phyloP scores from a whole-genome alignment of 345 rosid species.

The Citrus sinensis region DVS_A1.0 CM039169.1:27702001-27702500 shows the following conservation, averaged over 20 bases:
- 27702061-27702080: background rate
- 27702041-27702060: background rate
- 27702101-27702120: background rate
- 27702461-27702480: too few species aligned
- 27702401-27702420: too few species aligned
- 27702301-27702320: too few species aligned
- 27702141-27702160: background rate
- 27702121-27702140: background rate
- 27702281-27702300: background rate
- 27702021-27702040: background rate
- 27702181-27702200: too few species aligned
- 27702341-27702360: background rate
- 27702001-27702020: background rate
- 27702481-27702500: background rate
- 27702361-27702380: background rate
- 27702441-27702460: too few species aligned
- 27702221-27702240: background rate
- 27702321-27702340: too few species aligned
- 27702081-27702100: background rate
- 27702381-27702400: background rate
- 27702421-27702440: too few species aligned
- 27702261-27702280: too few species aligned
- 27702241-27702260: too few species aligned
- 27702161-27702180: too few species aligned
- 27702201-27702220: too few species aligned